Conservation (phyloP, 345 rosid species). For the Salix purpurea region DNA sequence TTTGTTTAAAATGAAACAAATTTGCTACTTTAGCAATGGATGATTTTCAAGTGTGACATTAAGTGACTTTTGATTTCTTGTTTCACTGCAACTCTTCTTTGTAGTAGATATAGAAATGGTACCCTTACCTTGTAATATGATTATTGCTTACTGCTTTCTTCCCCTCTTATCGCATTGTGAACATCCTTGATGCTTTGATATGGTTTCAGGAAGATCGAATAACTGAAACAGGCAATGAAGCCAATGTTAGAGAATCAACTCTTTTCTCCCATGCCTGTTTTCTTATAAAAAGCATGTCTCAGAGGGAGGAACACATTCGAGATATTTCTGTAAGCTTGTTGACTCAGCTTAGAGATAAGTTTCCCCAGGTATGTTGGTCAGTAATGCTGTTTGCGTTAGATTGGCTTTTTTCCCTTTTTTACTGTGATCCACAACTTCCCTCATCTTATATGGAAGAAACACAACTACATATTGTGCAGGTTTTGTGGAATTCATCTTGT, state of each 20-base stretch:
- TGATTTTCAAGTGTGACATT: neutral
- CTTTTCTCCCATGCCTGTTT: conserved; percentile 83
- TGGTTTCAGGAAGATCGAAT: conserved; percentile 81
- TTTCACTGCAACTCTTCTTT: neutral
- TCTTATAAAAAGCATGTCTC: conserved; percentile 89
- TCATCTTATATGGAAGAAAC: conserved; percentile 8
- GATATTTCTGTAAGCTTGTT: conserved; percentile 80
- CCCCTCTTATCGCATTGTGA: conserved; percentile 11
- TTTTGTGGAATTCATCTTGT: conserved; percentile 95
- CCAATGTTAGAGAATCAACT: conserved; percentile 75
- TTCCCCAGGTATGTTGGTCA: conserved; percentile 72
- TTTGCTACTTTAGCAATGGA: neutral
- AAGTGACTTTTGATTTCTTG: neutral
- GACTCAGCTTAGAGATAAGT: conserved; percentile 89
- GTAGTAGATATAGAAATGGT: neutral
- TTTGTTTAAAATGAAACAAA: neutral
- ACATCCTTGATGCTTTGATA: conserved; percentile 16
- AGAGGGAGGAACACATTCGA: conserved; percentile 91
- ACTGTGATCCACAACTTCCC: conserved; percentile 14
- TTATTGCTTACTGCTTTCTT: conserved; percentile 9
- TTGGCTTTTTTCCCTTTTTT: neutral
- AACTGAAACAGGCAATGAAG: conserved; percentile 72
- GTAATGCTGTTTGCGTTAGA: neutral
- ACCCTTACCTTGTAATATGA: conserved; percentile 6
- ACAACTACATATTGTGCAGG: conserved; percentile 46